A percentile compares a stretch with the other conserved stretches of the same genome.
phyloP scores from a whole-genome alignment of 331 rosid genomes.

The Quercus phellos region DNA sequence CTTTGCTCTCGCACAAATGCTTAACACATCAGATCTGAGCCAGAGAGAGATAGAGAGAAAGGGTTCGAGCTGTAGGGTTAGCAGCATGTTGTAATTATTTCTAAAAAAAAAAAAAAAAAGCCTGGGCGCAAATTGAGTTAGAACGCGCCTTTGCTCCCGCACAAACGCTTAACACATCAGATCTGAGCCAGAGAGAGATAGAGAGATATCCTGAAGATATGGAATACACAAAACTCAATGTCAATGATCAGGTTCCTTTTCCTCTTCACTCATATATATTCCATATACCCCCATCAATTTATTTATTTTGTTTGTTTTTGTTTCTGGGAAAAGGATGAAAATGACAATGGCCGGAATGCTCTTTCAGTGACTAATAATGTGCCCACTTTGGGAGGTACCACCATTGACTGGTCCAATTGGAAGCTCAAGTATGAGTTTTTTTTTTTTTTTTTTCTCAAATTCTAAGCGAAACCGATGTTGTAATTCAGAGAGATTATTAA shows the following conservation, averaged over 20 bases:
- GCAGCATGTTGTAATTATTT: too few species aligned
- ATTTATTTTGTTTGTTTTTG: neutral
- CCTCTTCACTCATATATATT: neutral
- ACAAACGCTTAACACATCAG: too few species aligned
- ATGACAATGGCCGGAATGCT: conserved; percentile 24
- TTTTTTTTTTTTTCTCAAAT: neutral
- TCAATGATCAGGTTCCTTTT: conserved; percentile 27
- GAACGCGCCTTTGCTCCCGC: too few species aligned
- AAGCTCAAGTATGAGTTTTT: conserved; percentile 36
- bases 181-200: too few species aligned
- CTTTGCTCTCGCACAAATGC: too few species aligned
- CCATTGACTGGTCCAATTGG: conserved; percentile 37
- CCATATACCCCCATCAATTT: neutral
- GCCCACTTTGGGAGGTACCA: conserved; percentile 22
- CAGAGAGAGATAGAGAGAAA: too few species aligned
- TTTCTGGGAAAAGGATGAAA: conserved; percentile 28
- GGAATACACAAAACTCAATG: conserved; percentile 36
- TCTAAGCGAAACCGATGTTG: neutral
- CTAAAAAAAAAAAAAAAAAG: too few species aligned
- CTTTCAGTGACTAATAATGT: too few species aligned
- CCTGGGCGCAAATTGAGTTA: too few species aligned
- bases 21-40: too few species aligned
- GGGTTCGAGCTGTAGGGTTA: too few species aligned
- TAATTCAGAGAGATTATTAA: neutral
- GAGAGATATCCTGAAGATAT: neutral